Evolutionary conservation across 2,329 filamentous ascomycete genomes (phyloP).

Genomic region (Cadophora gregata): DNA sequence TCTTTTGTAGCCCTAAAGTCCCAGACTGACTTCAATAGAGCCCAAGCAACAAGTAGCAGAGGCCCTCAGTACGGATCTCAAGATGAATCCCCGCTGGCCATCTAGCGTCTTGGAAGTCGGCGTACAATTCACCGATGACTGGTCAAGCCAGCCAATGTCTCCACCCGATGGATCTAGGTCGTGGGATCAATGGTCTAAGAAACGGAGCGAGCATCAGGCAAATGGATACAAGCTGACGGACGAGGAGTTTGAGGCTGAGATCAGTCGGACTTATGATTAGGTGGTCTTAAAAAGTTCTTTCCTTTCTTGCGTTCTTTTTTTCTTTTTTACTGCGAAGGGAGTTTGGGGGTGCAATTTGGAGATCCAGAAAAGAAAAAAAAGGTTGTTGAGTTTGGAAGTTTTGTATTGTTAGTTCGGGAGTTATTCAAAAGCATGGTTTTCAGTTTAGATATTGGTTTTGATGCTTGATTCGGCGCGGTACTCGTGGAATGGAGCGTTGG

Average conservation of each 20-base stretch:
- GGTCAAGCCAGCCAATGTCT: neutral
- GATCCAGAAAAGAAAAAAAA: too few relatives aligned
- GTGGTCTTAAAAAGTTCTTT: neutral
- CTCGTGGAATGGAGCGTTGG: too few relatives aligned
- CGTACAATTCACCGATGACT: neutral
- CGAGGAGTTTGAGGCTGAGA: neutral
- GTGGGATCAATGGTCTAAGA: neutral
- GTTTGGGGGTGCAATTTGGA: neutral
- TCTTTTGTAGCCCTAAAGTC: neutral
- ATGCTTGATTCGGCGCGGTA: too few relatives aligned
- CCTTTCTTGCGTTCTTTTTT: neutral
- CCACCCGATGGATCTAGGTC: neutral
- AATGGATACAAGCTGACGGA: neutral
- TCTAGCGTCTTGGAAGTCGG: neutral
- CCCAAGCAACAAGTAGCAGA: neutral
- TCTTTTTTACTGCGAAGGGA: neutral
- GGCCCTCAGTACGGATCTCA: neutral
- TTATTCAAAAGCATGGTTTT: neutral
- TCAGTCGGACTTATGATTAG: neutral
- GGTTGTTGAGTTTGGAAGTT: neutral
- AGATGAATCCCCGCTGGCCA: neutral
- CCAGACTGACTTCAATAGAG: neutral
- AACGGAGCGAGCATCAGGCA: neutral
- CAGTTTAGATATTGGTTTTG: neutral
- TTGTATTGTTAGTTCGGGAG: neutral